phyloP scores from a whole-genome alignment of 352 stramenopile species.

The Globisporangium recalcitrans region DNA sequence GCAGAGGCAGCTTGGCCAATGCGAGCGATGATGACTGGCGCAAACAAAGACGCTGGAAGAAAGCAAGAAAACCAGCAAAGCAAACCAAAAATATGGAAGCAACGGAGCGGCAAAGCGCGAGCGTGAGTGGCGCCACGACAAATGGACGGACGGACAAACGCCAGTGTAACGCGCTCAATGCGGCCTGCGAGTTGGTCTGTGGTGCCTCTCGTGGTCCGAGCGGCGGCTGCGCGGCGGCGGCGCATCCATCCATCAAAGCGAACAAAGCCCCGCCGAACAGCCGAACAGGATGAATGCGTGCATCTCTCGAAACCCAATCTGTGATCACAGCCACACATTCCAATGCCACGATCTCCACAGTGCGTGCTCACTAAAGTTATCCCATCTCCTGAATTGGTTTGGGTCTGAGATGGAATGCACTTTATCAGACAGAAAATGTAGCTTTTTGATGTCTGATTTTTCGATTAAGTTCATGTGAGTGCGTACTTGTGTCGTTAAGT shows the following conservation, averaged over 20 bases:
- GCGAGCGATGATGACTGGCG: neutral
- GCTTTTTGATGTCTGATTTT: neutral
- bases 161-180: neutral
- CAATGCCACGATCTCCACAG: neutral
- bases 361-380: neutral
- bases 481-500: neutral
- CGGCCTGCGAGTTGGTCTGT: neutral
- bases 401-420: too few species aligned
- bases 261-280: neutral
- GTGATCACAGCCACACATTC: constrained; percentile 9
- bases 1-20: neutral
- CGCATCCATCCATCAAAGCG: constrained; percentile 1
- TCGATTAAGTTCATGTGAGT: neutral
- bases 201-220: neutral
- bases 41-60: neutral
- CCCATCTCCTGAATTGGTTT: too few species aligned
- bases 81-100: neutral
- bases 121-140: neutral
- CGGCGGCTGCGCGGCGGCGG: constrained; percentile 1
- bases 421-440: neutral
- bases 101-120: neutral
- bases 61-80: neutral
- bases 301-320: neutral
- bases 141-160: neutral
- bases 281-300: neutral